These are phyloP conservation scores for Lyophyllum shimeji DNA, from an alignment of 768 basidiomycete species.

Conservation along the genomic window DNA sequence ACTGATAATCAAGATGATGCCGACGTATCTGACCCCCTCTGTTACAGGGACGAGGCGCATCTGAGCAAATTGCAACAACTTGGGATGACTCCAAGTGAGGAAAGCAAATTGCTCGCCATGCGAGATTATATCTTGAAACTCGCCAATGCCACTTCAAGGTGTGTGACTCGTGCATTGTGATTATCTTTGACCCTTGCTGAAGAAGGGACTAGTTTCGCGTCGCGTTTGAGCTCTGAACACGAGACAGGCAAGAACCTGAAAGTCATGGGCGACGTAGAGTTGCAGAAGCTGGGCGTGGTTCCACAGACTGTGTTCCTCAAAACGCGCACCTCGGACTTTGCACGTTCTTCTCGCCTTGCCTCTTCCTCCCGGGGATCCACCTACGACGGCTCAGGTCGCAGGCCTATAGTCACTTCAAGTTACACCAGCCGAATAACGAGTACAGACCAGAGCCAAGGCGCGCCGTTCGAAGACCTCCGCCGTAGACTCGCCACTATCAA, in stretches of 20 bases:
- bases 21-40: conserved; percentile 3
- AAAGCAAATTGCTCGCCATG: conserved; percentile 85
- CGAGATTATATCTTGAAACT: conserved; percentile 86
- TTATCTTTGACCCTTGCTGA: neutral
- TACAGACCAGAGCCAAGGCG: conserved; percentile 46
- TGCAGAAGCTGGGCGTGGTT: conserved; percentile 86
- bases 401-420: conserved; percentile 50
- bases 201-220: conserved; percentile 52
- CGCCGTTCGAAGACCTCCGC: conserved; percentile 78
- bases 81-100: conserved; percentile 82
- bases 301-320: conserved; percentile 91
- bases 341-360: conserved; percentile 39
- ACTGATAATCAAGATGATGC: neutral
- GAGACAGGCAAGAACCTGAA: conserved; percentile 66
- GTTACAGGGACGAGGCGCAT: conserved; percentile 71
- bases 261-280: conserved; percentile 65
- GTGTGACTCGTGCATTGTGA: conserved; percentile 9
- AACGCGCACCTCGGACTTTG: conserved; percentile 42
- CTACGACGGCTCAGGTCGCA: conserved; percentile 29
- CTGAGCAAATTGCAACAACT: conserved; percentile 79
- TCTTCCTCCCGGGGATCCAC: conserved; percentile 40
- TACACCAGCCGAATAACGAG: conserved; percentile 48
- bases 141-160: conserved; percentile 79
- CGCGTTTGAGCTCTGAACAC: conserved; percentile 59
- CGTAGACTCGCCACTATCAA: conserved; percentile 76